Conservation (phyloP, 179 eudicot genomes). For the Patellifolia procumbens region DNA sequence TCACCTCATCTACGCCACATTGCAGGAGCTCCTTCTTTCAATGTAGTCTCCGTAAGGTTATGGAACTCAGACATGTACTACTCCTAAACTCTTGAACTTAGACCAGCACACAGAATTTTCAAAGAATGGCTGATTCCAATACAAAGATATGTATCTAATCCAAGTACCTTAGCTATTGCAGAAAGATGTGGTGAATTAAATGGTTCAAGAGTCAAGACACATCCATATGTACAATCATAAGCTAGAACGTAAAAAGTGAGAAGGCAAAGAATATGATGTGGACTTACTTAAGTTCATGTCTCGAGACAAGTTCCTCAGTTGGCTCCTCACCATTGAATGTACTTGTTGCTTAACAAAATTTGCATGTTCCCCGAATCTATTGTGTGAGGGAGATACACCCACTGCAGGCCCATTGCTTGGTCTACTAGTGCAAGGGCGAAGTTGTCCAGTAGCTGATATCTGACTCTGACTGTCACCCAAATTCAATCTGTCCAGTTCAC, state of each 20-base stretch:
- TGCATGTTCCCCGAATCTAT: conserved; percentile 44
- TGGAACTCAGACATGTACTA: background rate
- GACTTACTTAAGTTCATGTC: conserved; percentile 41
- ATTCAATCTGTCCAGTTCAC: conserved; percentile 38
- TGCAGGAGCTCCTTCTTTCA: background rate
- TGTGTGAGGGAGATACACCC: conserved; percentile 32
- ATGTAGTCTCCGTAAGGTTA: background rate
- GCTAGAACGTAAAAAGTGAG: background rate
- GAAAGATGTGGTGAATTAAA: background rate
- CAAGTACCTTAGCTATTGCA: background rate
- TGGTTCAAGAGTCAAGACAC: background rate
- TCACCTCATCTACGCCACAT: background rate
- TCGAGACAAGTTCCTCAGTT: conserved; percentile 40
- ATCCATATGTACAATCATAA: conserved; percentile 4
- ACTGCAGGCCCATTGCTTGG: conserved; percentile 41
- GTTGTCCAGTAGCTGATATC: conserved; percentile 34
- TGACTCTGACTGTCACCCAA: conserved; percentile 29
- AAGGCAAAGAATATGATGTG: conserved; percentile 3
- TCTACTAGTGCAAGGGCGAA: conserved; percentile 59
- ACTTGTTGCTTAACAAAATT: conserved; percentile 40
- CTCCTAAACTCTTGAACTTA: background rate
- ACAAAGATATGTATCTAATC: background rate
- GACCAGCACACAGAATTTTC: background rate
- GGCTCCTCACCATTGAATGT: conserved; percentile 39
- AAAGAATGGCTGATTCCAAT: background rate